Evolutionary conservation across 305 asterid species (phyloP).

Genomic region (Fraxinus paxiana): DNA sequence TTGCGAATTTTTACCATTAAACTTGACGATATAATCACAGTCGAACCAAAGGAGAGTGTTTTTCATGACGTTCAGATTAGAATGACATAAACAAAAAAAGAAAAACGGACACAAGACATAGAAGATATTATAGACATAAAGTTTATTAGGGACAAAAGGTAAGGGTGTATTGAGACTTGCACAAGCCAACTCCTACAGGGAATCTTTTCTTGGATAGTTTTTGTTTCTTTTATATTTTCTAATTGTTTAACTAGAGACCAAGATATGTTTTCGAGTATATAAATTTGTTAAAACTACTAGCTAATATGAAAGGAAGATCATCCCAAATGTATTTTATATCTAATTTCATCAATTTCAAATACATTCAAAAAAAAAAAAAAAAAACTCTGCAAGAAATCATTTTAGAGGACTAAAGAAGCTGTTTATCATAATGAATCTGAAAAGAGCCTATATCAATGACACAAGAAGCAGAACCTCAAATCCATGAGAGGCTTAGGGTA

Average conservation of each 20-base stretch:
- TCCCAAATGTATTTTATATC: background rate
- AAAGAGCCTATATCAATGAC: slow-evolving; percentile 5
- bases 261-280: background rate
- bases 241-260: background rate
- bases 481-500: slow-evolving; percentile 97
- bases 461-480: slow-evolving; percentile 57
- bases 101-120: background rate
- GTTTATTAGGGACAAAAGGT: background rate
- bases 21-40: background rate
- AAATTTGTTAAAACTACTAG: background rate
- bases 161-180: background rate
- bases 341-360: slow-evolving; percentile 1
- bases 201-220: background rate
- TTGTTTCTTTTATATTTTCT: background rate
- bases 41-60: background rate
- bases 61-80: background rate
- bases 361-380: background rate
- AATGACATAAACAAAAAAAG: background rate
- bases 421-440: slow-evolving; percentile 14
- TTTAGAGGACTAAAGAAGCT: background rate
- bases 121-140: background rate
- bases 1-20: background rate
- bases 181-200: background rate
- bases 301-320: background rate
- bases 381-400: background rate